Evolutionary conservation across 108 stramenopile species (phyloP).

Genomic region (Skeletonema potamos): DNA sequence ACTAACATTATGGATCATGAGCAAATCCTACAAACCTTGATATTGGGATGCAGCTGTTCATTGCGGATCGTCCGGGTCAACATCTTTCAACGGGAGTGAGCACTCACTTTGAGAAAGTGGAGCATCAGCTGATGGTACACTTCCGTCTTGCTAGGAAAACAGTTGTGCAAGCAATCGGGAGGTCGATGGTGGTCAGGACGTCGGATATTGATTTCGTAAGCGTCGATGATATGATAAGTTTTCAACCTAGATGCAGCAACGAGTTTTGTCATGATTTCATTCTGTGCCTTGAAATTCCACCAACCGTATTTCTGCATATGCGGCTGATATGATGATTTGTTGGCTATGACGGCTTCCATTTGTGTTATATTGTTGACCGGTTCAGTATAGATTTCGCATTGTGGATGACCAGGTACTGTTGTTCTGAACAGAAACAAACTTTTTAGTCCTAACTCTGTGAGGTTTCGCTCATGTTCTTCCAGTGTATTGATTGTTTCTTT

Average conservation of each 20-base stretch:
- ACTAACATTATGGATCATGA: too few species aligned
- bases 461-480: constrained; percentile 36
- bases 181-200: constrained; percentile 50
- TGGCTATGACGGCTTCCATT: constrained; percentile 43
- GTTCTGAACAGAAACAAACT: constrained; percentile 50
- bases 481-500: background rate
- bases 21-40: too few species aligned
- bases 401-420: constrained; percentile 55
- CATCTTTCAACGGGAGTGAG: background rate
- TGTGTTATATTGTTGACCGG: constrained; percentile 38
- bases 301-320: constrained; percentile 42
- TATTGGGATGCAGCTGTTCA: too few species aligned
- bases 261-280: constrained; percentile 30
- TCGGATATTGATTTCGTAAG: constrained; percentile 48
- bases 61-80: too few species aligned
- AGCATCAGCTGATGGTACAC: constrained; percentile 44
- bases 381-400: constrained; percentile 41
- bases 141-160: constrained; percentile 54
- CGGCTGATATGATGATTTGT: constrained; percentile 28
- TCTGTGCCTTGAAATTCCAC: constrained; percentile 49
- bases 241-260: background rate
- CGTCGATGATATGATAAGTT: constrained; percentile 33
- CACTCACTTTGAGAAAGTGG: constrained; percentile 27
- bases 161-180: constrained; percentile 56
- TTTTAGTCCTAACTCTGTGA: constrained; percentile 14